Evolutionary conservation across 73 alveolate species (phyloP).

Genomic region (Blepharisma japonicum): DNA sequence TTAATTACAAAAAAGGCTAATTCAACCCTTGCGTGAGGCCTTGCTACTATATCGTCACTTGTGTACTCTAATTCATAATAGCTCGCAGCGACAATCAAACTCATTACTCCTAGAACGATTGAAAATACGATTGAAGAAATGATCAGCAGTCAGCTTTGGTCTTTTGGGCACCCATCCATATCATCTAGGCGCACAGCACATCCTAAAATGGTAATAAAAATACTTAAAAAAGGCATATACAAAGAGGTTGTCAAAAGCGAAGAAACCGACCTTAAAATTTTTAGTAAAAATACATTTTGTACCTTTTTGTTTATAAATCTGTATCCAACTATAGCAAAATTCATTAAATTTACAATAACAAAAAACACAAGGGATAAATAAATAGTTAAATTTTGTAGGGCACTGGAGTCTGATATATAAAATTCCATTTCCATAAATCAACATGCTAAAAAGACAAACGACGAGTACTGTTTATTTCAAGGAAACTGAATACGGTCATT

Average conservation of each 20-base stretch:
- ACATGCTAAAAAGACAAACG: background rate
- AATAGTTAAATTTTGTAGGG: slow-evolving; percentile 5
- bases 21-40: slow-evolving; percentile 7
- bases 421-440: slow-evolving; percentile 1
- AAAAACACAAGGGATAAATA: background rate
- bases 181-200: background rate
- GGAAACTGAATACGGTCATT: slow-evolving; percentile 1
- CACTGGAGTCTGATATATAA: background rate
- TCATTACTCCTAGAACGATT: background rate
- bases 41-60: background rate
- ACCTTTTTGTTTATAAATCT: slow-evolving; percentile 21
- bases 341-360: slow-evolving; percentile 3
- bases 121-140: background rate
- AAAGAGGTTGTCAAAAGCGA: background rate
- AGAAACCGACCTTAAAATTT: slow-evolving; percentile 1
- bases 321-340: background rate
- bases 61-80: background rate
- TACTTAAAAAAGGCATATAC: background rate
- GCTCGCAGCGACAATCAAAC: background rate
- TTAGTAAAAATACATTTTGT: slow-evolving; percentile 18
- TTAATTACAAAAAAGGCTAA: background rate
- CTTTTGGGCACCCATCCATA: background rate
- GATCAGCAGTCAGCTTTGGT: background rate
- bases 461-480: background rate
- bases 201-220: background rate